phyloP scores from a whole-genome alignment of 1,139 yeast species.

The Blastobotrys malaysiensis region DNA sequence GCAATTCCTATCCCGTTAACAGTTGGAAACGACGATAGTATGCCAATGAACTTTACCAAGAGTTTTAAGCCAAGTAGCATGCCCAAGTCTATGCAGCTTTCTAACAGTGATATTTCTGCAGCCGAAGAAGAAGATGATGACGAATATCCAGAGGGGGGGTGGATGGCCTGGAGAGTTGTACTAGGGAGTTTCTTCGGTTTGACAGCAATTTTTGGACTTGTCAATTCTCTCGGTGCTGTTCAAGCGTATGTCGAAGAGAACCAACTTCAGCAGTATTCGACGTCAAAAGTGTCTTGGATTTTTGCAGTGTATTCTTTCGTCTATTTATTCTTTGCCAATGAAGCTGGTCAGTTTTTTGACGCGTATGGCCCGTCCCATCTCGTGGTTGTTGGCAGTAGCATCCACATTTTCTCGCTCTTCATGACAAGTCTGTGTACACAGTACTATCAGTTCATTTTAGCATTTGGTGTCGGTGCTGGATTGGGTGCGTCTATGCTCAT shows the following conservation, averaged over 20 bases:
- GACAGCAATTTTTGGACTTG: conserved; percentile 57
- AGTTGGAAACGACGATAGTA: too few relatives aligned
- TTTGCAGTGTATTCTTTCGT: conserved; percentile 56
- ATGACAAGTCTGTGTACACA: conserved; percentile 50
- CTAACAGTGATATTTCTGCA: too few relatives aligned
- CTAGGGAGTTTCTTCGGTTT: conserved; percentile 62
- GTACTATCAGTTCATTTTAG: conserved; percentile 53
- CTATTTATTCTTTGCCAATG: conserved; percentile 49
- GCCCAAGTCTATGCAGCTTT: too few relatives aligned
- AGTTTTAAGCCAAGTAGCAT: too few relatives aligned
- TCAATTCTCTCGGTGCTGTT: conserved; percentile 65
- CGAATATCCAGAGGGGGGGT: conserved; percentile 36
- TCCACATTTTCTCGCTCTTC: conserved; percentile 48
- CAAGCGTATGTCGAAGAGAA: conserved; percentile 58
- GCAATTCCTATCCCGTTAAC: too few relatives aligned
- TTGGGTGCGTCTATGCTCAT: conserved; percentile 54
- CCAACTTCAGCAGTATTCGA: conserved; percentile 43
- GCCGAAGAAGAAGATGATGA: too few relatives aligned
- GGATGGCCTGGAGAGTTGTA: conserved; percentile 49
- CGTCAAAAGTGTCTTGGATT: conserved; percentile 62
- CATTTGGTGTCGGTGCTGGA: conserved; percentile 53
- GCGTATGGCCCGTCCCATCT: conserved; percentile 50
- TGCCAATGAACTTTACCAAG: too few relatives aligned
- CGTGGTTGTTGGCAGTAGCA: conserved; percentile 41
- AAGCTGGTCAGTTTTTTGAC: conserved; percentile 61